A percentile compares a stretch with the other conserved stretches of the same genome.
These are phyloP conservation scores for Carex sylvatica DNA, from an alignment of 202 grass and related monocot genomes.

Conservation along the genomic window DNA sequence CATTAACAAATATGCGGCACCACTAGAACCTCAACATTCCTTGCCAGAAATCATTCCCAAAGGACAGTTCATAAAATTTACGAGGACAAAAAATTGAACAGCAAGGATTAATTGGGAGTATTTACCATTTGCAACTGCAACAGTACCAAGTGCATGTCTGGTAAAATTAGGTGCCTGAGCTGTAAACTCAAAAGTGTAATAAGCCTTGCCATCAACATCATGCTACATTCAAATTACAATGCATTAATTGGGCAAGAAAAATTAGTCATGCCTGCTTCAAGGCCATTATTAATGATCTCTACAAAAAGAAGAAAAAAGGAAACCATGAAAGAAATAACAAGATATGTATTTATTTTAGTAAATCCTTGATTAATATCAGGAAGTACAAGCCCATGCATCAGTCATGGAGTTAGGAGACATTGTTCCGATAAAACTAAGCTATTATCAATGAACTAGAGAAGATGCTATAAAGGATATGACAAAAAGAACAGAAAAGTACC, in stretches of 20 bases:
- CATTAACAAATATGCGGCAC: background rate
- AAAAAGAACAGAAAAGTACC: slow-evolving; percentile 39
- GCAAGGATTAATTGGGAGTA: background rate
- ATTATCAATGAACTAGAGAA: background rate
- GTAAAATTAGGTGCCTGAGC: slow-evolving; percentile 87
- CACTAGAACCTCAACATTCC: slow-evolving; percentile 3
- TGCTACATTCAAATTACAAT: slow-evolving; percentile 37
- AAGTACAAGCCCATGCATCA: background rate
- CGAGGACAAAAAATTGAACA: background rate
- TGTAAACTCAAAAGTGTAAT: slow-evolving; percentile 94
- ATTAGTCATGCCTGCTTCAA: background rate
- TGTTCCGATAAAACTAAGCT: background rate
- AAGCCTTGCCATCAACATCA: slow-evolving; percentile 75
- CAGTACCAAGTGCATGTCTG: slow-evolving; percentile 79
- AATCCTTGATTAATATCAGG: background rate
- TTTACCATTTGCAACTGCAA: slow-evolving; percentile 81
- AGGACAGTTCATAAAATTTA: background rate
- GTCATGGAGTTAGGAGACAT: background rate
- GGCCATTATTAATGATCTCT: background rate
- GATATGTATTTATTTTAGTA: background rate
- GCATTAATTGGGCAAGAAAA: slow-evolving; percentile 22
- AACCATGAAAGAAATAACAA: background rate
- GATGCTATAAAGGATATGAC: background rate
- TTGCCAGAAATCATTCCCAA: background rate
- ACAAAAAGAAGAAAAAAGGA: background rate